phyloP scores from a whole-genome alignment of 2,329 filamentous ascomycete genomes.

The Cryphonectria japonica region DNA sequence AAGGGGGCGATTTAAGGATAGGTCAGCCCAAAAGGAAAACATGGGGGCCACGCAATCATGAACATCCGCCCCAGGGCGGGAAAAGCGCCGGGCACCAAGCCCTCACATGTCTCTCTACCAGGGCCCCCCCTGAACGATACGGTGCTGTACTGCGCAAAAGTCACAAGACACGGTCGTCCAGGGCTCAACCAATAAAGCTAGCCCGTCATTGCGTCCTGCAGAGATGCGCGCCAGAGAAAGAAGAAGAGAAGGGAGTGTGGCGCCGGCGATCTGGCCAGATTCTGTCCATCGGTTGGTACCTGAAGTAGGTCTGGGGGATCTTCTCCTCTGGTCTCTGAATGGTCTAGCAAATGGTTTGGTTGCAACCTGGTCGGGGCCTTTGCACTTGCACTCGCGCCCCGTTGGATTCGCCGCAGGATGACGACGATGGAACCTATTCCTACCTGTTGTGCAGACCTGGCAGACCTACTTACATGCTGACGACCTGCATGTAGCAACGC shows the following conservation, averaged over 20 bases:
- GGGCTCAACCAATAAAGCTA: background rate
- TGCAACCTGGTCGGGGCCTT: background rate
- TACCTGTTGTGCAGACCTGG: background rate
- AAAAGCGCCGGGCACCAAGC: background rate
- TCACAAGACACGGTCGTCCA: background rate
- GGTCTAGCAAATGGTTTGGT: background rate
- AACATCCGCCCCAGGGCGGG: background rate
- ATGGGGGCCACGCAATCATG: background rate
- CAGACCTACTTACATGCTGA: background rate
- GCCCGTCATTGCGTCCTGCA: background rate
- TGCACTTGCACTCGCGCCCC: background rate
- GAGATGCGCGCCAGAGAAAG: background rate
- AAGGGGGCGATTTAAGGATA: background rate
- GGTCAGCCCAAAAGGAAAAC: too few relatives aligned
- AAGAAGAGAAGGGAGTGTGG: background rate
- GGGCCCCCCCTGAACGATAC: background rate
- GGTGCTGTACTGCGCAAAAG: background rate
- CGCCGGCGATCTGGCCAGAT: background rate
- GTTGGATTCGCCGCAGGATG: background rate
- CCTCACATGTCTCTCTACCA: background rate
- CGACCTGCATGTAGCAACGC: background rate
- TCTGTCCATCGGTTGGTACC: background rate
- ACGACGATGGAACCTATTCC: background rate
- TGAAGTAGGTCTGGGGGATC: background rate
- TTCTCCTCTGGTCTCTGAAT: background rate